phyloP scores from a whole-genome alignment of 306 rosid genomes.

The Mimosa pudica region DNA sequence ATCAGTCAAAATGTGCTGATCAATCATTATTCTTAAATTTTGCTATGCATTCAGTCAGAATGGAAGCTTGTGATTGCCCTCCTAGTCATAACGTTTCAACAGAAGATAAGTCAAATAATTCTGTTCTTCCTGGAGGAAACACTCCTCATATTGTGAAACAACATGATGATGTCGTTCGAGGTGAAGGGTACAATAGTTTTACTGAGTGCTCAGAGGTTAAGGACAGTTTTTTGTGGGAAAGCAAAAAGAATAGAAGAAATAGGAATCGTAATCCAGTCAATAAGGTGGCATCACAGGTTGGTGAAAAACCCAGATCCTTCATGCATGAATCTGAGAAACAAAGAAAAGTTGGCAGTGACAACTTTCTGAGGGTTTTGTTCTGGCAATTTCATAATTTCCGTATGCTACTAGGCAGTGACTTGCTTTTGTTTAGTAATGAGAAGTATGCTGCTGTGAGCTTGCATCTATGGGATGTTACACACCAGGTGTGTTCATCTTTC shows the following conservation, averaged over 20 bases:
- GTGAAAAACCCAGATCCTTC: slow-evolving; percentile 69
- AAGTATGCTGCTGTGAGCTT: slow-evolving; percentile 95
- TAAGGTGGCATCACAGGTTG: slow-evolving; percentile 75
- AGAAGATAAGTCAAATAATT: slow-evolving; percentile 59
- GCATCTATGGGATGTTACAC: slow-evolving; percentile 94
- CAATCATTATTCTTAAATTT: slow-evolving; percentile 87
- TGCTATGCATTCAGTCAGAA: slow-evolving; percentile 97
- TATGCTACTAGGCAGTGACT: slow-evolving; percentile 93
- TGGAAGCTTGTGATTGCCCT: slow-evolving; percentile 99
- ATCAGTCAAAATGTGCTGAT: slow-evolving; percentile 84
- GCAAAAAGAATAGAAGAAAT: slow-evolving; percentile 68
- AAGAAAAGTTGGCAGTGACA: slow-evolving; percentile 71
- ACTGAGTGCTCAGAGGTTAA: slow-evolving; percentile 63
- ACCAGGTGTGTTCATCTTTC: slow-evolving; percentile 59
- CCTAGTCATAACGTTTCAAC: slow-evolving; percentile 68
- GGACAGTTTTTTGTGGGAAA: slow-evolving; percentile 59
- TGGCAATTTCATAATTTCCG: slow-evolving; percentile 99
- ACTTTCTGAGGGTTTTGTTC: slow-evolving; percentile 77
- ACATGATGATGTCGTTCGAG: slow-evolving; percentile 48
- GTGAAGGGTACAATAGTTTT: slow-evolving; percentile 55
- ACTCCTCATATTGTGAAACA: slow-evolving; percentile 62
- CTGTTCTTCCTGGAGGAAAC: slow-evolving; percentile 73
- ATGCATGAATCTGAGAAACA: slow-evolving; percentile 86
- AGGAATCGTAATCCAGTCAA: slow-evolving; percentile 55
- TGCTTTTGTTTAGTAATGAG: slow-evolving; percentile 90